Base-by-base conservation (phyloP, 1,284 basidiomycete species). In the Inonotus hispidus region DNA sequence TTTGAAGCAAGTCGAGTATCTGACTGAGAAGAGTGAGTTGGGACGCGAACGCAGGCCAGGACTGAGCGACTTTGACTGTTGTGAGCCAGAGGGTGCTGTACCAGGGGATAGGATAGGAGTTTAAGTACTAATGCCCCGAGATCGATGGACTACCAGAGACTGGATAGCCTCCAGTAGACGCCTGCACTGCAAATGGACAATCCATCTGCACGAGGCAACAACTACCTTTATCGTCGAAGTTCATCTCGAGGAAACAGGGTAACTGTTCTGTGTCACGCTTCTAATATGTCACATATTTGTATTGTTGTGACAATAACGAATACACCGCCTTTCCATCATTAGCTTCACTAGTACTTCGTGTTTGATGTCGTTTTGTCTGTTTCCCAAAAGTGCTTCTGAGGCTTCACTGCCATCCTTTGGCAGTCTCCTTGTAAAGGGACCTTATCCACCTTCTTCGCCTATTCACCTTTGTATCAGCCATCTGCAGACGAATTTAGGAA, bases 401-500 rank as follows among this genome's bases (percentile, higher is more conserved):
- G n/a, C 41, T 43, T 43, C 41, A 43, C 69, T 84, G 29, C 82
- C 83, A 14, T 64, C 63, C 3, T 83, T 81, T 71, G 71, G 66
- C 27, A 77, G 79, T 16, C 68, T 86, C 21, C 71, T 86, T 37
- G 71, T 86, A 21, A 72, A 81, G 62, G 84, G 86, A 39, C 61
- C 75, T 53, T 81, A 82, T 71, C 77, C 80, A 60, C 67, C 83
- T 64, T 80, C 80, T 60, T 79, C 85, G 60, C 80, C 82, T 47
- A 71, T 90, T 67, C 77, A 83, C 70, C 71, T 85, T 25, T 75
- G 76, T 29, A 70, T 89, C 27, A 85, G 86, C 1, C 74, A 77
- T 49, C 56, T 69, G 39, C 66, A 58, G 19, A 67, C 73, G 53
- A 71, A 73, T 5, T 68, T 70, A 16, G 68, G 74, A 7, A 73